These are phyloP conservation scores for Saturnispora diversa DNA, from an alignment of 805 yeast species.

Conservation along the genomic window DNA sequence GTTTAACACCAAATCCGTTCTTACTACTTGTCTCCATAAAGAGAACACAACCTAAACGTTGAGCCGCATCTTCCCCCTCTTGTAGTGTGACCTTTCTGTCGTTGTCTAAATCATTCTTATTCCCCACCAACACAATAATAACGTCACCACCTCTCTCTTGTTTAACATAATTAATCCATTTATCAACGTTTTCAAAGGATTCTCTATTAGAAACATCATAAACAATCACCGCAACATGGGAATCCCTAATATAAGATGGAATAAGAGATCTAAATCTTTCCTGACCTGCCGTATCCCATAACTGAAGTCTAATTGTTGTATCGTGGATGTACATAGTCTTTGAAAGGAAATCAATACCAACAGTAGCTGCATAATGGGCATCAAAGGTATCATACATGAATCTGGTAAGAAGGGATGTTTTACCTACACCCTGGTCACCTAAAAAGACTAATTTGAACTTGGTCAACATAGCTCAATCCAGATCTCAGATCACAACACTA, in stretches of 20 bases:
- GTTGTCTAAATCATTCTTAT: constrained; percentile 79
- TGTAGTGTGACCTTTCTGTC: constrained; percentile 67
- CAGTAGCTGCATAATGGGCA: constrained; percentile 92
- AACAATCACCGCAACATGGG: constrained; percentile 94
- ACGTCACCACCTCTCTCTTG: constrained; percentile 89
- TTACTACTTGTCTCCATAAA: constrained; percentile 92
- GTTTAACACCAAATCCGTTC: constrained; percentile 89
- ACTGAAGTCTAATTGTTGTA: constrained; percentile 85
- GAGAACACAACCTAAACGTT: constrained; percentile 63
- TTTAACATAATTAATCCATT: constrained; percentile 93
- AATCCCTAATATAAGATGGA: constrained; percentile 92
- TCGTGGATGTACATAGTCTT: constrained; percentile 93
- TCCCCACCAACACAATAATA: constrained; percentile 83
- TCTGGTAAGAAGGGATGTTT: constrained; percentile 91
- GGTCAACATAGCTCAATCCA: constrained; percentile 32
- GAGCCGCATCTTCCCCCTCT: constrained; percentile 77
- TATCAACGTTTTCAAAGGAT: constrained; percentile 73
- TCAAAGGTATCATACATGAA: constrained; percentile 98
- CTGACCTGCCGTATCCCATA: constrained; percentile 98
- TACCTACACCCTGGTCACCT: constrained; percentile 98
- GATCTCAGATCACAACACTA: no score
- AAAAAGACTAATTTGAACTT: constrained; percentile 87
- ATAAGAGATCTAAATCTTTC: constrained; percentile 91
- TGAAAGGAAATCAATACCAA: constrained; percentile 91
- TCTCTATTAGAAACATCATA: constrained; percentile 86